Base-by-base conservation (phyloP, 495 filamentous ascomycete species). In the Penicillium pulvis region DNA sequence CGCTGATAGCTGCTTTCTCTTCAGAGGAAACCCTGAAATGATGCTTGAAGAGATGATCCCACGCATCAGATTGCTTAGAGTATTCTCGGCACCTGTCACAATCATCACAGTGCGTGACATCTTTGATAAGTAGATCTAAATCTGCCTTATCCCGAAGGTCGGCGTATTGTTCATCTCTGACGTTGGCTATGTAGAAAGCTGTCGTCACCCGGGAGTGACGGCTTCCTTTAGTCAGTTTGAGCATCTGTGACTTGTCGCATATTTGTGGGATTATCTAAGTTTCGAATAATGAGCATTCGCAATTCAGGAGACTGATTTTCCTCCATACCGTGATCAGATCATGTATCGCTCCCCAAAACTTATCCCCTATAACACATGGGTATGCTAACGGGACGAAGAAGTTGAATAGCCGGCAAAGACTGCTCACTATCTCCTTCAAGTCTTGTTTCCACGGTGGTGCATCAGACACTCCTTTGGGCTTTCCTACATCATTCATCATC, bases 341-440 rank as follows among this genome's bases (percentile, higher is more conserved):
- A 20, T 53, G 19, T 12, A 53, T 42, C 10, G 24, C 51, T 42
- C 51, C 51, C 51, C 51, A 53, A 26, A 53, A 53, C 16, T 42
- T 53, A 9, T 42, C 9, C 14, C 6, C 33, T 17, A 53, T 17
- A 10, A 41, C 35, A n/a, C 51, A 53, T 0, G 51, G 33, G 20
- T 20, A 53, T 26, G 23, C 51, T 5, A 53, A 26, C 0, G 51
- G 51, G 17, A 53, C 20, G 20, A 53, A 53, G 16, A 53, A 53
- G 11, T 53, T 53, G 10, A 53, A 53, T 4, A 53, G 51, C 8
- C 51, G 51, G 14, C 35, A 53, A 16, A 53, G 16, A n/a, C n/a
- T 9, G 20, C 51, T n/a, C 1, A 53, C 16, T 14, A 23, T 6
- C 4, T 42, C 33, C 24, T 53, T 53, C 33, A 53, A 16, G 19